phyloP scores from a whole-genome alignment of 2,329 filamentous ascomycete species.

The Ophiostoma himal-ulmi region DNA sequence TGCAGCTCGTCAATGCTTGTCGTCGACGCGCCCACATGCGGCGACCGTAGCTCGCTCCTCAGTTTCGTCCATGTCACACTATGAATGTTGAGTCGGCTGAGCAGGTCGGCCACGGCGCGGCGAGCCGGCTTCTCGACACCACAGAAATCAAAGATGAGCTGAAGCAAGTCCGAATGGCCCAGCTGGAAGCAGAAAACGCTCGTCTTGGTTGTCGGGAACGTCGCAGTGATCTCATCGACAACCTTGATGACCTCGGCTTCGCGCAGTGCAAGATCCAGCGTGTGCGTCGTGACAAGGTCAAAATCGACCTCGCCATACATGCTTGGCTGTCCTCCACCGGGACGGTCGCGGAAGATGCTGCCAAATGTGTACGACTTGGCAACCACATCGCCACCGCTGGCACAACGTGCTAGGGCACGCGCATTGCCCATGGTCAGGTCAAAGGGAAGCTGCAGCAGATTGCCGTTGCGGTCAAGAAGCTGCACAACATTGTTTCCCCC shows the following conservation, averaged over 20 bases:
- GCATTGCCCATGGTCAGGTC: constrained; percentile 89
- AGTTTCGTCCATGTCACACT: constrained; percentile 79
- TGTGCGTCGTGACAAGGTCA: constrained; percentile 82
- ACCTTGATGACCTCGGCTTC: constrained; percentile 94
- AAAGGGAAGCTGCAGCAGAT: constrained; percentile 87
- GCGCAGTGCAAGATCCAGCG: constrained; percentile 75
- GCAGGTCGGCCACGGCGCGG: constrained; percentile 67
- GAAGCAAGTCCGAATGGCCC: constrained; percentile 80
- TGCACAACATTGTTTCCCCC: constrained; percentile 65
- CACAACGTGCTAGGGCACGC: constrained; percentile 69
- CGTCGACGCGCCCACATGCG: constrained; percentile 72
- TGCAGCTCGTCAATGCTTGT: constrained; percentile 87
- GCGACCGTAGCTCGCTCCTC: constrained; percentile 72
- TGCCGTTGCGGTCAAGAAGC: constrained; percentile 75
- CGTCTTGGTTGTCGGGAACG: constrained; percentile 68
- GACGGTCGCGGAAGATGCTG: constrained; percentile 73
- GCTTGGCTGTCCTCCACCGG: constrained; percentile 72
- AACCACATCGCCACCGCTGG: constrained; percentile 50
- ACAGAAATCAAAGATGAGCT: constrained; percentile 85
- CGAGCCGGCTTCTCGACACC: constrained; percentile 65
- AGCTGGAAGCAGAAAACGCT: constrained; percentile 81
- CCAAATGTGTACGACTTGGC: constrained; percentile 83
- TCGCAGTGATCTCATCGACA: constrained; percentile 78
- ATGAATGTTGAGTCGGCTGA: constrained; percentile 82
- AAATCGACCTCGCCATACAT: constrained; percentile 90